Evolutionary conservation across 225 moss, liverwort and hornwort species (phyloP), one percentile per base, ranked within the genome.

Genomic region (Asterella californica): DNA sequence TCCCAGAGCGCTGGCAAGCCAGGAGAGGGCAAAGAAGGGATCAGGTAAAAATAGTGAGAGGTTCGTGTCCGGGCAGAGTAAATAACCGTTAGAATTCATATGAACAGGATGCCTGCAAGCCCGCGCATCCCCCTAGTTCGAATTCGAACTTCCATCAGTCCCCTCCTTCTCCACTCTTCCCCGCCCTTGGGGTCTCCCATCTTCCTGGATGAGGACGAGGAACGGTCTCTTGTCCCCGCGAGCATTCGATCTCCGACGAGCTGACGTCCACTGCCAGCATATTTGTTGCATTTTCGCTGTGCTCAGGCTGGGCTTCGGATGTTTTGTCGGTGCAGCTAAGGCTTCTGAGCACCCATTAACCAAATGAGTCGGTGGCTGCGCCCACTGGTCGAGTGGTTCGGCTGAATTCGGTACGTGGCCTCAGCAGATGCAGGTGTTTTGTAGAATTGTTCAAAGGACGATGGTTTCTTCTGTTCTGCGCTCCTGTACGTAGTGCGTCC

Each of bases 91-190:
- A 18, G 37, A 9, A 34, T 54, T 25, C 32, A 76, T 25, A 37
- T 24, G 47, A 60, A 61, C 61, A 22, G 12, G 76, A 53, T 36
- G 47, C 27, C 25, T 36, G 70, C 10, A 0, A 53, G 24, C 36
- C 75, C 75, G 60, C 76, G 60, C 60, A 10, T n/a, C 6, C 30
- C 11, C 25, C 29, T 9, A 6, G 7, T 76, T 76, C 76, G 76
- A 76, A 76, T 76, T 76, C 76, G 38, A 76, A 76, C 76, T 36
- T 45, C 38, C 60, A 24, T 61, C 38, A 62, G 38, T 62, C 76
- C 76, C 76, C 76, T 74, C 74, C 47, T 47, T 65, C 32, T 65
- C 29, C 15, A 37, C 18, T 46, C 47, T 17, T 53, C 15, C 50
- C 74, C 74, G 50, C 74, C 46, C 52, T 18, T 53, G 8, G 36